phyloP scores from a whole-genome alignment of 2,329 filamentous ascomycete genomes.

The Amphichorda felina region DNA sequence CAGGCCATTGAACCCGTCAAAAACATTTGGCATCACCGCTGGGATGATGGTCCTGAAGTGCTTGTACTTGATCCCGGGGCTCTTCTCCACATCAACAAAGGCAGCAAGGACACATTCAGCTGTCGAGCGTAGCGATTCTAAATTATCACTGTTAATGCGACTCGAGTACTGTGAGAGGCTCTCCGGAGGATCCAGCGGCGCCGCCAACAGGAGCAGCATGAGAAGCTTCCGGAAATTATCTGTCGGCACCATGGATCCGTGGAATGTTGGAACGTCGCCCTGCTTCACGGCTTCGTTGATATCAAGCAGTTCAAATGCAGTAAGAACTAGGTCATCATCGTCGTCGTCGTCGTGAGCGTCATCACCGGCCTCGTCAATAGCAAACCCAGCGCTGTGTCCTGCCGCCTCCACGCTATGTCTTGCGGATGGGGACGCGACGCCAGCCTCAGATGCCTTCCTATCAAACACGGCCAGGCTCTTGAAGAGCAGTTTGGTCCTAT shows the following conservation, averaged over 20 bases:
- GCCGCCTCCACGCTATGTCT: slow-evolving; percentile 3
- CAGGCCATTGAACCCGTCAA: slow-evolving; percentile 53
- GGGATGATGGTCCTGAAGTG: slow-evolving; percentile 50
- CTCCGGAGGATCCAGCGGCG: slow-evolving; percentile 54
- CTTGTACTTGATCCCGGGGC: slow-evolving; percentile 48
- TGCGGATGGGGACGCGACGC: slow-evolving; percentile 2
- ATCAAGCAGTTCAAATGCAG: slow-evolving; percentile 57
- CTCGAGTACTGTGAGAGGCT: slow-evolving; percentile 48
- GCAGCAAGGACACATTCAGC: slow-evolving; percentile 55
- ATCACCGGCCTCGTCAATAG: slow-evolving; percentile 30
- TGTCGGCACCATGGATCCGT: slow-evolving; percentile 58
- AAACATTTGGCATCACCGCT: slow-evolving; percentile 51
- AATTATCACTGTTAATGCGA: slow-evolving; percentile 40
- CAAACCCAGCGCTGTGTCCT: slow-evolving; percentile 24
- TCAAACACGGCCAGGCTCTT: slow-evolving; percentile 63
- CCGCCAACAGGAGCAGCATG: slow-evolving; percentile 56
- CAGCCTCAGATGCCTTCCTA: slow-evolving; percentile 31
- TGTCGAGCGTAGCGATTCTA: slow-evolving; percentile 45
- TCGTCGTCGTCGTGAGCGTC: slow-evolving; percentile 33
- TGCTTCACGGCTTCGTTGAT: slow-evolving; percentile 48
- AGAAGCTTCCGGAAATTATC: slow-evolving; percentile 62
- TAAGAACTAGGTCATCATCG: slow-evolving; percentile 53
- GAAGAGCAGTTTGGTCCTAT: slow-evolving; percentile 55
- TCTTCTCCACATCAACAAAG: slow-evolving; percentile 53
- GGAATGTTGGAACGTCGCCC: slow-evolving; percentile 34